Percentiles rank a stretch among this genome's conserved stretches.
Evolutionary conservation across 1,139 yeast genomes (phyloP).

Genomic region (Protomyces arabidopsidicola): DNA sequence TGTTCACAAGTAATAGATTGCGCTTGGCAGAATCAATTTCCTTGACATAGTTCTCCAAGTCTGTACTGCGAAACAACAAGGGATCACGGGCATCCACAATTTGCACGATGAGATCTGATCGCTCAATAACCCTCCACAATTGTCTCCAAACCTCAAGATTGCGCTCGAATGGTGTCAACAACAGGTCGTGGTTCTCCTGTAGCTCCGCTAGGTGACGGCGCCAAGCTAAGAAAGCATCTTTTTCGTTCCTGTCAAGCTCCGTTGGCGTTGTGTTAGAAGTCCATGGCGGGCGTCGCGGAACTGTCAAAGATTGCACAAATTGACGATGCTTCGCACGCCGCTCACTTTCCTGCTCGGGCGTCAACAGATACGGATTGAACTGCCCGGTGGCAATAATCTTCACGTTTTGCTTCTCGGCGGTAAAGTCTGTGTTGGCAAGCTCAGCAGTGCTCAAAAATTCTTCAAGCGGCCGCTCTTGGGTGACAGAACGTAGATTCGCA

Average conservation of each 20-base stretch:
- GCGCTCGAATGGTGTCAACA: constrained; percentile 94
- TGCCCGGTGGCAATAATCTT: constrained; percentile 61
- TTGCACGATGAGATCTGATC: constrained; percentile 90
- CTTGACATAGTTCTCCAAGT: constrained; percentile 76
- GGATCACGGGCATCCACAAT: constrained; percentile 98
- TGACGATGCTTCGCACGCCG: constrained; percentile 63
- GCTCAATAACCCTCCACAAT: constrained; percentile 95
- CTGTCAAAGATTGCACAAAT: constrained; percentile 76
- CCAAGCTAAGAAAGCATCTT: constrained; percentile 89
- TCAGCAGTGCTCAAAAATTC: constrained; percentile 93
- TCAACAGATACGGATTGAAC: constrained; percentile 53
- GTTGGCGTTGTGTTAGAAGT: constrained; percentile 59
- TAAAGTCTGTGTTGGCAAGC: constrained; percentile 91
- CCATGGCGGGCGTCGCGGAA: constrained; percentile 94
- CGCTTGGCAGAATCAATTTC: constrained; percentile 66
- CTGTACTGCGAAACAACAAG: constrained; percentile 78
- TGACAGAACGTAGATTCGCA: constrained; percentile 77
- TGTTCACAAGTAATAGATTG: constrained; percentile 80
- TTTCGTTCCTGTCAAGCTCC: constrained; percentile 82
- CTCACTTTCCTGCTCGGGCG: constrained; percentile 61
- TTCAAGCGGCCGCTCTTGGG: constrained; percentile 90
- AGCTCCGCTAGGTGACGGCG: constrained; percentile 79
- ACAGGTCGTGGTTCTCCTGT: constrained; percentile 73
- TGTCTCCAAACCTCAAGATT: constrained; percentile 98
- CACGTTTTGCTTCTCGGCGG: constrained; percentile 79